Conservation (phyloP, 768 basidiomycete genomes). For the Dentipellis sp. region DNA sequence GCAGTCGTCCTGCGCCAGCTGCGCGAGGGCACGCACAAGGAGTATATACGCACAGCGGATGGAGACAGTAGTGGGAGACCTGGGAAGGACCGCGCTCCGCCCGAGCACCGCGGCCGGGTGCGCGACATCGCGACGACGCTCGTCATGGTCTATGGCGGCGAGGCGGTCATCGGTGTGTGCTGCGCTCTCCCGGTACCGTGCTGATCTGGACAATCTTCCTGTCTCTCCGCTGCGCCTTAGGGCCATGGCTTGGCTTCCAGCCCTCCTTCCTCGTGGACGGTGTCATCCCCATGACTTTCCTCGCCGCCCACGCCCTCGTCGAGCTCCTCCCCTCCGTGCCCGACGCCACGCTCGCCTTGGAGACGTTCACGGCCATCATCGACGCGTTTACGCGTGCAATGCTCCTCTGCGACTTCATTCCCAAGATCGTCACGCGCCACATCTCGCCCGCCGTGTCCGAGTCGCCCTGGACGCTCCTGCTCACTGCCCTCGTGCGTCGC, state of each 20-base stretch:
- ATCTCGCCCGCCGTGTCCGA: slow-evolving; percentile 6
- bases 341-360: slow-evolving; percentile 7
- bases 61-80: neutral
- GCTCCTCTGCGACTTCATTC: slow-evolving; percentile 13
- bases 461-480: slow-evolving; percentile 10
- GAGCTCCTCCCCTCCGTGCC: slow-evolving; percentile 9
- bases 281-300: slow-evolving; percentile 2
- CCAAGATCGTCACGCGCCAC: slow-evolving; percentile 9
- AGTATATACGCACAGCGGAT: slow-evolving; percentile 1
- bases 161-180: slow-evolving; percentile 12
- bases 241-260: slow-evolving; percentile 12
- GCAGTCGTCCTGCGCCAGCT: slow-evolving; percentile 13
- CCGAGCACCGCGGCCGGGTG: slow-evolving; percentile 1
- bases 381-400: slow-evolving; percentile 14
- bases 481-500: slow-evolving; percentile 11
- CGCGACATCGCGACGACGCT: slow-evolving; percentile 11
- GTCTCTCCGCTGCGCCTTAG: neutral
- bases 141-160: slow-evolving; percentile 15
- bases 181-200: neutral
- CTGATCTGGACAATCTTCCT: neutral
- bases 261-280: slow-evolving; percentile 11
- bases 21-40: slow-evolving; percentile 4
- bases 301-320: slow-evolving; percentile 4
- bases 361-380: slow-evolving; percentile 6
- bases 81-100: neutral